These are phyloP conservation scores for Rhodotorula sp. DNA, from an alignment of 1,284 basidiomycete species.

Conservation along the genomic window DNA sequence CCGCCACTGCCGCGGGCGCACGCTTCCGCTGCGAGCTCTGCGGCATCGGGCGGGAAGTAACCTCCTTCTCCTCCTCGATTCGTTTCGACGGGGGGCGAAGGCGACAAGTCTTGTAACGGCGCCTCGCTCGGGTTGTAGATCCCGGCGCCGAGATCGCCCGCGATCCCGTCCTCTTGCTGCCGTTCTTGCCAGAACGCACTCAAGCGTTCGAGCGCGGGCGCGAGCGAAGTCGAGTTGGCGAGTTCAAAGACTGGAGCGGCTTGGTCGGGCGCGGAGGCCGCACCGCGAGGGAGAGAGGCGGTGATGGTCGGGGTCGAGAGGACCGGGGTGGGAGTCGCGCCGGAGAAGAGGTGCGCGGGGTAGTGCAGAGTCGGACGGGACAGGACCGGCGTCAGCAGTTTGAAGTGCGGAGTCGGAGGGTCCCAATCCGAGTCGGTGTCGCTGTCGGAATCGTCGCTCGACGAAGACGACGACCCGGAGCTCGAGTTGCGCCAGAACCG, in stretches of 20 bases:
- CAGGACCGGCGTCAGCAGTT: constrained; percentile 42
- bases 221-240: constrained; percentile 32
- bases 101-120: constrained; percentile 12
- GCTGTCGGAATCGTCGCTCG: constrained; percentile 28
- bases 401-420: constrained; percentile 44
- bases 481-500: constrained; percentile 45
- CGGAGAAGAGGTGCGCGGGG: constrained; percentile 36
- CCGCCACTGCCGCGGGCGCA: background rate
- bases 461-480: constrained; percentile 34
- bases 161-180: constrained; percentile 39
- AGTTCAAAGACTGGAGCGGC: constrained; percentile 36
- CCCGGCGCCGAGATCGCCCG: constrained; percentile 42
- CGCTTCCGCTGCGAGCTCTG: background rate
- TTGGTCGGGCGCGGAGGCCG: constrained; percentile 12
- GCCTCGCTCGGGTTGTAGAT: constrained; percentile 3
- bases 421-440: constrained; percentile 31
- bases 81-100: constrained; percentile 5
- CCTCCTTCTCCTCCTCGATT: background rate
- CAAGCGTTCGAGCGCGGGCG: constrained; percentile 39
- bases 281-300: background rate
- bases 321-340: constrained; percentile 15
- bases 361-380: constrained; percentile 29
- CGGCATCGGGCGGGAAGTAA: background rate
- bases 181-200: constrained; percentile 42
- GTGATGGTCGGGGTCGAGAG: background rate